These are phyloP conservation scores for Hortaea sp. DNA, from an alignment of 2,329 filamentous ascomycete genomes.

Conservation along the genomic window DNA sequence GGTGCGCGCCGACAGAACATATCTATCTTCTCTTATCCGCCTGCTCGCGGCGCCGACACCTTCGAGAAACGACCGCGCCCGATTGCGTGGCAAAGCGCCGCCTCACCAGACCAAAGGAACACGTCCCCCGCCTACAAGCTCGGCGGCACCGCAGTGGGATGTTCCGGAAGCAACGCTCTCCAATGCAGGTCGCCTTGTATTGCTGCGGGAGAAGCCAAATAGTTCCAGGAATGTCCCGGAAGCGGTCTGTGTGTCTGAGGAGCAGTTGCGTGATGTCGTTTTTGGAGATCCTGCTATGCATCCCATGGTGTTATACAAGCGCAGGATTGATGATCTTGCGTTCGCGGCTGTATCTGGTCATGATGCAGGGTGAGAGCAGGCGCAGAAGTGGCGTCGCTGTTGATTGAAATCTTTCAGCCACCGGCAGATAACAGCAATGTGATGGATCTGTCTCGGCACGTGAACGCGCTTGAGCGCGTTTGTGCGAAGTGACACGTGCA, in stretches of 20 bases:
- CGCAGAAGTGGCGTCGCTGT: no score
- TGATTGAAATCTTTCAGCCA: no score
- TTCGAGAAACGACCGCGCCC: not conserved
- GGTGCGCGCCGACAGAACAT: slow-evolving; percentile 60
- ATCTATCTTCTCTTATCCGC: slow-evolving; percentile 62
- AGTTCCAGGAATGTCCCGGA: slow-evolving; percentile 46
- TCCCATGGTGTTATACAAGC: slow-evolving; percentile 67
- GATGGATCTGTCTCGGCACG: no score
- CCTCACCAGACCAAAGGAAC: slow-evolving; percentile 2
- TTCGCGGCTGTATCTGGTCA: slow-evolving; percentile 54
- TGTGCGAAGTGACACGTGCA: no score
- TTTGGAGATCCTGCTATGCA: slow-evolving; percentile 78
- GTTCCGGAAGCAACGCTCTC: slow-evolving; percentile 58
- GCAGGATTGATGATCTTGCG: slow-evolving; percentile 60
- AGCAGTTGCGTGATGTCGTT: slow-evolving; percentile 57
- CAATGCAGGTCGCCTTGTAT: slow-evolving; percentile 58
- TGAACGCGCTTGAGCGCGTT: no score
- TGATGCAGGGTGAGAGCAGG: slow-evolving; percentile 1
- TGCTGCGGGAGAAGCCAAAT: slow-evolving; percentile 44
- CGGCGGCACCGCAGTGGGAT: slow-evolving; percentile 41
- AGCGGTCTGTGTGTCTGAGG: slow-evolving; percentile 58
- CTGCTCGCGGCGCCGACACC: slow-evolving; percentile 50
- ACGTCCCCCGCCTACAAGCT: slow-evolving; percentile 2
- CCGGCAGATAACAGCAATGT: no score
- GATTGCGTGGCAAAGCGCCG: slow-evolving; percentile 8